Base-by-base conservation (phyloP, 1,284 basidiomycete genomes). In the Agroathelia rolfsii region DNA sequence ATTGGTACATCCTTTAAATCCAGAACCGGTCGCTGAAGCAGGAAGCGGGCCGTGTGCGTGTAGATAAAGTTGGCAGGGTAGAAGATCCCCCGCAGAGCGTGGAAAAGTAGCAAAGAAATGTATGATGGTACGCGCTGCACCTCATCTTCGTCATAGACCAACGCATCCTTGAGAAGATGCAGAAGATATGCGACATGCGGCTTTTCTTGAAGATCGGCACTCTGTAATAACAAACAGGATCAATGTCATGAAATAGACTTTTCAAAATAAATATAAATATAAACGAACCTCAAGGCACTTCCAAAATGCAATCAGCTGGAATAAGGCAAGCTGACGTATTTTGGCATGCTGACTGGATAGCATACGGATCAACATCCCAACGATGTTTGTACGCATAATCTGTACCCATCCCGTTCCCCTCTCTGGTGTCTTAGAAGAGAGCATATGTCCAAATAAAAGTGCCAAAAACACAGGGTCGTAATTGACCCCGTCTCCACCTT, bases 401-500 rank as follows among this genome's bases (percentile, higher is more conserved):
- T 87, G 77, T 8, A 95, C 78, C 89, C 89, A 95, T 19, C 69
- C 72, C 38, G 82, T 58, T 0, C 77, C 72, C 0, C 75, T 72
- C 0, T 72, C 51, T 0, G 77, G 72, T 9, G 61, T 64, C 28
- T 62, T 60, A 20, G 78, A 73, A 0, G 59, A 53, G 17, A 90
- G 58, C 43, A 76, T 68, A 33, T 78, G 71, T 1, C 69, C 67
- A 24, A 81, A 71, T 8, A 94, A 58, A 5, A 80, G 59, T 20
- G 86, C 56, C 8, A 90, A 53, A 50, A 94, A 87, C 0, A 80
- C 54, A 1, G 92, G 89, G 48, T 96, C 92, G 46, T 94, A 96
- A 13, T 52, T 41, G 5, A 44, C 24, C 7, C 45, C 36, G 6
- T 45, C 36, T n/a, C n/a, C n/a, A n/a, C n/a, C n/a, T n/a, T n/a